A percentile compares a stretch with the other conserved stretches of the same genome.
phyloP scores from a whole-genome alignment of 169 alveolate species.

The Plasmodium relictum region DNA sequence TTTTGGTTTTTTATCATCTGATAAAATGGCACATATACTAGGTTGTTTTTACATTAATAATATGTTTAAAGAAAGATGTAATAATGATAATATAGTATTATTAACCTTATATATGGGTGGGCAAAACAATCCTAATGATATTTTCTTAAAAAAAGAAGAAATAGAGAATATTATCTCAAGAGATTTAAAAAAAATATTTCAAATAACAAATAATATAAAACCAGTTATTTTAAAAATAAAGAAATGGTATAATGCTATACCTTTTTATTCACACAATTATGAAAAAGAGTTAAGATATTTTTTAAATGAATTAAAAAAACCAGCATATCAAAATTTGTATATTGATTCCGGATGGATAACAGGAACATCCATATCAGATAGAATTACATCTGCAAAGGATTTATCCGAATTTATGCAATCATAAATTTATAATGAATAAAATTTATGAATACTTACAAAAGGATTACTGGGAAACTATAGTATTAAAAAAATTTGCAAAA shows the following conservation, averaged over 20 bases:
- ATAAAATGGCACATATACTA: slow-evolving; percentile 23
- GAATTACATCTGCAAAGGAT: slow-evolving; percentile 47
- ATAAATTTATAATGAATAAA: no score
- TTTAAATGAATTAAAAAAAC: slow-evolving; percentile 24
- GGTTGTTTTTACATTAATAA: slow-evolving; percentile 56
- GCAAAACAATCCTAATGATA: slow-evolving; percentile 22
- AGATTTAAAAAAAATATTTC: slow-evolving; percentile 18
- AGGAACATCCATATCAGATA: slow-evolving; percentile 70
- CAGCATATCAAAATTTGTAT: slow-evolving; percentile 25
- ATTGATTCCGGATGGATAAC: slow-evolving; percentile 70
- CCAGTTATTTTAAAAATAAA: slow-evolving; percentile 47
- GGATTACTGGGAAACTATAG: no score
- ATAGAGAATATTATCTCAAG: slow-evolving; percentile 6
- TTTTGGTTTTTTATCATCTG: slow-evolving; percentile 54
- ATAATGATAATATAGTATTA: slow-evolving; percentile 19
- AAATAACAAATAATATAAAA: slow-evolving; percentile 17
- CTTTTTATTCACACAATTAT: slow-evolving; percentile 48
- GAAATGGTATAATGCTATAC: slow-evolving; percentile 55
- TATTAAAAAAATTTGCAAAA: no score
- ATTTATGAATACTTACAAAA: no score
- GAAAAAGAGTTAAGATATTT: slow-evolving; percentile 20
- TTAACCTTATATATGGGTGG: slow-evolving; percentile 67
- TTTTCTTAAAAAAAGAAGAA: slow-evolving; percentile 21
- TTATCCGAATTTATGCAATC: slow-evolving; percentile 26
- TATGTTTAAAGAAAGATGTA: slow-evolving; percentile 49